Conservation (phyloP, 305 asterid species). For the Plantago lanceolata region DNA sequence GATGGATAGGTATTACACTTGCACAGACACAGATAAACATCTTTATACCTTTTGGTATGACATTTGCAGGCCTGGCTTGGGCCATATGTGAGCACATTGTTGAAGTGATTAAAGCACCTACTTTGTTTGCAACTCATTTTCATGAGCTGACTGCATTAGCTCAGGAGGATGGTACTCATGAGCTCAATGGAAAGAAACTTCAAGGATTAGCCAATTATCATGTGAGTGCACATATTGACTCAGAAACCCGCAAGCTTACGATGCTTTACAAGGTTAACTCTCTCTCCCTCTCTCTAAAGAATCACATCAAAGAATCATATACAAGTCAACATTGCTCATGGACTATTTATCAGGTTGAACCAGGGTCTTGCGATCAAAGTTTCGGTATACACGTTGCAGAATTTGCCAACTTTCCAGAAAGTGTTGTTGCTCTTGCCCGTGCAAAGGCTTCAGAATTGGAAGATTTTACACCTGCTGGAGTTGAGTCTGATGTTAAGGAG, state of each 20-base stretch:
- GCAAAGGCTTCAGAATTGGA: constrained; percentile 94
- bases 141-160: constrained; percentile 95
- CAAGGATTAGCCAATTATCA: constrained; percentile 81
- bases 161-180: constrained; percentile 41
- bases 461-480: constrained; percentile 66
- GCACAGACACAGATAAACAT: neutral
- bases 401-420: constrained; percentile 92
- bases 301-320: neutral
- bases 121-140: constrained; percentile 94
- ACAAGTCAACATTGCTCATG: neutral
- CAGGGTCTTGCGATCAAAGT: constrained; percentile 98
- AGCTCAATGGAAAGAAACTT: constrained; percentile 42
- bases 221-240: constrained; percentile 94
- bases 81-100: constrained; percentile 94
- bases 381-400: constrained; percentile 98
- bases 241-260: constrained; percentile 80
- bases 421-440: constrained; percentile 85
- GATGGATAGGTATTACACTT: constrained; percentile 9
- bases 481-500: constrained; percentile 42
- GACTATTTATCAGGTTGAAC: constrained; percentile 63
- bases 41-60: constrained; percentile 12
- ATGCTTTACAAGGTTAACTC: constrained; percentile 88
- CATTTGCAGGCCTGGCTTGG: constrained; percentile 84
- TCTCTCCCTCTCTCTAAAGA: neutral
- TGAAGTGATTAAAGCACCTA: constrained; percentile 80